Conservation (phyloP, 345 rosid species). For the Atalantia buxifolia region DNA sequence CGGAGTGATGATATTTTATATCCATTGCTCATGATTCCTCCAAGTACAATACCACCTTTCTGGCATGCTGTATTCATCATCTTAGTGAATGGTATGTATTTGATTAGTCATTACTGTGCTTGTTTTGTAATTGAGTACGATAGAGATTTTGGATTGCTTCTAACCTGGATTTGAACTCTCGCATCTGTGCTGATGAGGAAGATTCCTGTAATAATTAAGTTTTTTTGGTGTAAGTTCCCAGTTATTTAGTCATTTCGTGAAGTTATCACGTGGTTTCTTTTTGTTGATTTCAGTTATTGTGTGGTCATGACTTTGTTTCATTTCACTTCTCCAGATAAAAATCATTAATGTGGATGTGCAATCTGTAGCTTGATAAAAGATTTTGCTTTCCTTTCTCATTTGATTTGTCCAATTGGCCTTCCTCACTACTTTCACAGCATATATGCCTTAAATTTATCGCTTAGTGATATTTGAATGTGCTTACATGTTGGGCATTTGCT, state of each 20-base stretch:
- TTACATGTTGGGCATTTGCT: not conserved
- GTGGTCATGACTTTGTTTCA: not conserved
- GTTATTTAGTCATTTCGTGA: not conserved
- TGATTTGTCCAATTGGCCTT: not conserved
- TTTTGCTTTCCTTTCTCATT: not conserved
- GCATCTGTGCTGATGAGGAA: not conserved
- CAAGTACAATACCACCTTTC: constrained; percentile 48
- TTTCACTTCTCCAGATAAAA: not conserved
- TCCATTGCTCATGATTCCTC: constrained; percentile 56
- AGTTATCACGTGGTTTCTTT: not conserved
- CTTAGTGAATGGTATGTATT: constrained; percentile 48
- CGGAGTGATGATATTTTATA: constrained; percentile 41
- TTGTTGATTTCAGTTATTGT: not conserved
- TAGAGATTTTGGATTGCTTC: not conserved
- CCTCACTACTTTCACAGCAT: not conserved
- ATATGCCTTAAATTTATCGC: not conserved
- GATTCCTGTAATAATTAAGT: not conserved
- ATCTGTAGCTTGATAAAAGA: not conserved
- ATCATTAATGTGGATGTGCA: not conserved
- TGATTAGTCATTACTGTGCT: not conserved
- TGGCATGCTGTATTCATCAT: constrained; percentile 63
- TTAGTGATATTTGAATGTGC: not conserved
- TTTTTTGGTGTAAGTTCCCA: not conserved
- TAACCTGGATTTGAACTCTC: not conserved
- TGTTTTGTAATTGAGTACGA: not conserved